Conservation (phyloP, 2,329 filamentous ascomycete genomes). For the Microcyclospora pomicola region DNA sequence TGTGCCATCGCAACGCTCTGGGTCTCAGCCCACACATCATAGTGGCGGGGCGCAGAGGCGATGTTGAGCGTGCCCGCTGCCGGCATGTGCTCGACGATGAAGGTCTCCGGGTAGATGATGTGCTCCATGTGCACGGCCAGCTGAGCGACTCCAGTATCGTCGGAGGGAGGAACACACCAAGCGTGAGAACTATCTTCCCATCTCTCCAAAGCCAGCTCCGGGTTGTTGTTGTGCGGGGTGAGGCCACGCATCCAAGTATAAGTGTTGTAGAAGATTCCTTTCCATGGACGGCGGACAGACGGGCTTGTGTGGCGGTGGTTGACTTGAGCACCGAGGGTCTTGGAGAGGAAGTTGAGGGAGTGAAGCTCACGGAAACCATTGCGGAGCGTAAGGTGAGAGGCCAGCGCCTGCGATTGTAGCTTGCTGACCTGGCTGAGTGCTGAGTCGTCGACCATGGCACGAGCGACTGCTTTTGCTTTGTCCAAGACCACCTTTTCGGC, state of each 20-base stretch:
- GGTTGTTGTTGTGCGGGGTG: slow-evolving; percentile 2
- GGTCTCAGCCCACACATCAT: slow-evolving; percentile 33
- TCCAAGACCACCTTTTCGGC: slow-evolving; percentile 4
- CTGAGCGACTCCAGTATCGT: slow-evolving; percentile 42
- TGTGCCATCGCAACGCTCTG: slow-evolving; percentile 7
- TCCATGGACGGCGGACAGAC: slow-evolving; percentile 26
- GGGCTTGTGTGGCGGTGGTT: slow-evolving; percentile 48
- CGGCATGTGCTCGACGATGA: slow-evolving; percentile 36
- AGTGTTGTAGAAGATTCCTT: slow-evolving; percentile 1
- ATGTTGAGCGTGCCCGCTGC: slow-evolving; percentile 26
- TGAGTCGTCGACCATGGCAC: slow-evolving; percentile 2
- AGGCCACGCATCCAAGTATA: no score
- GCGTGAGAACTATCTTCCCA: slow-evolving; percentile 78
- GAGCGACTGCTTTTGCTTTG: slow-evolving; percentile 5
- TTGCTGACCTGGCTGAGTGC: slow-evolving; percentile 1
- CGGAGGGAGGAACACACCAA: slow-evolving; percentile 55
- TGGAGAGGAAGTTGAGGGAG: slow-evolving; percentile 58
- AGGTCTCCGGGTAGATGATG: slow-evolving; percentile 24
- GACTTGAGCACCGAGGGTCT: slow-evolving; percentile 51
- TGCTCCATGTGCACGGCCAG: slow-evolving; percentile 42
- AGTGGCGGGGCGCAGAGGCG: slow-evolving; percentile 26
- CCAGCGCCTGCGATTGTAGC: slow-evolving; percentile 9
- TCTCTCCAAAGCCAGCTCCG: slow-evolving; percentile 39
- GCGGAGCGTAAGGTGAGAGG: slow-evolving; percentile 14
- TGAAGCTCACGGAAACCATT: slow-evolving; percentile 18